Evolutionary conservation across 495 filamentous ascomycete genomes (phyloP), one percentile per base, ranked within the genome.

Genomic region (Cairneyella variabilis): DNA sequence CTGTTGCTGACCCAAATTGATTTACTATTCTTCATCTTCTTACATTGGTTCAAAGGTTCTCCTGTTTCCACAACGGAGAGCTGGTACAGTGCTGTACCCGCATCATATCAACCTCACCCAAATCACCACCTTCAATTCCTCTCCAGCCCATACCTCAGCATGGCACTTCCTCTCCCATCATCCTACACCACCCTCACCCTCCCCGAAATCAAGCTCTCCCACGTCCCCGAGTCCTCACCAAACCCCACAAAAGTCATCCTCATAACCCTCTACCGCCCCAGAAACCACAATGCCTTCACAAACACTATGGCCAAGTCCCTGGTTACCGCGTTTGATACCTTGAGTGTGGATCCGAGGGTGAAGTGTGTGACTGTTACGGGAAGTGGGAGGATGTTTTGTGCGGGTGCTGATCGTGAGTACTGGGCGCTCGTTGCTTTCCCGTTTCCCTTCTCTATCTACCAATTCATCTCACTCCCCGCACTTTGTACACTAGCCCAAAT

Each of bases 201-300:
- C 40, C 48, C 45, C 21, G 36, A 83, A 53, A 77, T 85, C 59
- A 67, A 71, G 20, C 61, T 82, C 57, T 72, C 73, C 17, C 79
- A 85, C 54, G 65, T 80, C 57, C 79, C 79, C 0, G 40, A 56
- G 0, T 67, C 68, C 17, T 71, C 80, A 0, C 58, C 71, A 21
- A 69, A 68, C 17, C 70, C 72, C 7, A 85, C 82, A 0, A 73
- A 73, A 2, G 70, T 83, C 30, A 70, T 85, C 17, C 61, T 85
- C 25, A 68, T 84, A 26, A 76, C 71, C 3, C 71, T 85, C 23
- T 43, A 83, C 64, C 74, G 83, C 0, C 82, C 80, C 0, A 62
- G 68, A 2, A 79, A 81, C 36, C 69, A 79, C 68, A 86, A 85
- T 79, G 82, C 83, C 46, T 85, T 84, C 65, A 85, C 80, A 11